Evolutionary conservation across 768 basidiomycete genomes (phyloP), one percentile per base, ranked within the genome.

Genomic region (Lactarius deliciosus): DNA sequence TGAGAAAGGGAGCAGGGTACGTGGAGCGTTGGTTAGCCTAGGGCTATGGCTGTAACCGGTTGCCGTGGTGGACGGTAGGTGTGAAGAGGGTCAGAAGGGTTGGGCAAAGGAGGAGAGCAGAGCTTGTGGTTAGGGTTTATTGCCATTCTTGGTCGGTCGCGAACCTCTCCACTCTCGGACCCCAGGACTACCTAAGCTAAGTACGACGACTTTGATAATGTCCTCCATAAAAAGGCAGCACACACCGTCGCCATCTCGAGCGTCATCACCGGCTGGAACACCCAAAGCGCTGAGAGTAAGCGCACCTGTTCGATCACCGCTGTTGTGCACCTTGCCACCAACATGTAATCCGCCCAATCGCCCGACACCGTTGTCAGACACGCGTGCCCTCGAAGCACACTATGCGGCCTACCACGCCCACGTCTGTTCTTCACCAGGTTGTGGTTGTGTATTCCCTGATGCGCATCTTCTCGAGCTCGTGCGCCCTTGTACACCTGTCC

Each of bases 401-500:
- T 94, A 95, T 73, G 89, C 89, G 40, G 89, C 81, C 20, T 91
- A 88, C 73, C 91, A 93, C 73, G 89, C 91, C 0, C 91, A 92
- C 74, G 89, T 94, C 1, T 92, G 92, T 71, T 89, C 87, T 71
- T 79, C 84, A 64, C 74, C 75, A 11, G 82, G 82, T 3, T 96
- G 94, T 76, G 82, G 83, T 22, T 88, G 86, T 75, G 91, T 95
- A 13, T 96, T 96, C 76, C 93, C 94, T 16, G 93, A 95, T 73
- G 86, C 85, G 60, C 80, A 88, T 58, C 75, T 95, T 34, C 75
- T 96, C 57, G 87, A 91, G 71, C 73, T 96, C 79, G 94, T 95
- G 76, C 79, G 93, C 79, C 16, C 3, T 41, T 55, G 38, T 61
- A 47, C 25, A 6, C 36, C 43, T 50, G 15, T 41, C 18, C 32